These are phyloP conservation scores for Sinapis alba DNA, from an alignment of 441 rosid genomes.

Conservation along the genomic window DNA sequence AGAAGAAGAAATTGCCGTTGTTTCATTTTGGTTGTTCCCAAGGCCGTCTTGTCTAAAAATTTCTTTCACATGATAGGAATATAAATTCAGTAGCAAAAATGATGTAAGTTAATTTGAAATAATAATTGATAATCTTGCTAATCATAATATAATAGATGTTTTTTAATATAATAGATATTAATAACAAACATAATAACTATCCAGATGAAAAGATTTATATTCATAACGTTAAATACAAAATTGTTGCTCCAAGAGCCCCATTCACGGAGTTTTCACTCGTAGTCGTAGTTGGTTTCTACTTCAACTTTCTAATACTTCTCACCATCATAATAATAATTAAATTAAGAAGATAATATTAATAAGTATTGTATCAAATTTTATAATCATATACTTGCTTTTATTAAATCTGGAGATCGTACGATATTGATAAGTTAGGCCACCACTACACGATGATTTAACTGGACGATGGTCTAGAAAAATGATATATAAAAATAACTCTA, in stretches of 20 bases:
- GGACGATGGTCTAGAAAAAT: conserved; percentile 27
- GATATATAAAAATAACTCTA: not conserved
- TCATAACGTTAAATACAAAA: not conserved
- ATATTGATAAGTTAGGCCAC: conserved; percentile 38
- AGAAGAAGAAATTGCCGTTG: not conserved
- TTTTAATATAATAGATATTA: not conserved
- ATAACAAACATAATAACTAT: not conserved
- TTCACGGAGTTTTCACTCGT: not conserved
- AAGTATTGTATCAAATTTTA: not conserved
- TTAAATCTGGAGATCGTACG: conserved; percentile 25
- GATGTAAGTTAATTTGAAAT: not conserved
- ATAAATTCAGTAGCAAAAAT: not conserved
- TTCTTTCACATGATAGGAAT: not conserved
- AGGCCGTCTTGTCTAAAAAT: not conserved
- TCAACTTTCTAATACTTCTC: not conserved
- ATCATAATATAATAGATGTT: not conserved
- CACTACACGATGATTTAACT: conserved; percentile 32
- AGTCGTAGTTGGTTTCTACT: not conserved
- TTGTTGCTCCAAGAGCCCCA: not conserved
- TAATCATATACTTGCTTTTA: conserved; percentile 24
- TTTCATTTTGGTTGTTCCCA: not conserved
- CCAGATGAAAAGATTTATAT: not conserved
- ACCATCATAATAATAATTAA: not conserved
- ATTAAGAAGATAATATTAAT: conserved; percentile 20
- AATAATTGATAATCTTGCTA: not conserved